A percentile compares a stretch with the other conserved stretches of the same genome.
These are phyloP conservation scores for Plantago coronopus DNA, from an alignment of 305 asterid species.

Conservation along the genomic window DNA sequence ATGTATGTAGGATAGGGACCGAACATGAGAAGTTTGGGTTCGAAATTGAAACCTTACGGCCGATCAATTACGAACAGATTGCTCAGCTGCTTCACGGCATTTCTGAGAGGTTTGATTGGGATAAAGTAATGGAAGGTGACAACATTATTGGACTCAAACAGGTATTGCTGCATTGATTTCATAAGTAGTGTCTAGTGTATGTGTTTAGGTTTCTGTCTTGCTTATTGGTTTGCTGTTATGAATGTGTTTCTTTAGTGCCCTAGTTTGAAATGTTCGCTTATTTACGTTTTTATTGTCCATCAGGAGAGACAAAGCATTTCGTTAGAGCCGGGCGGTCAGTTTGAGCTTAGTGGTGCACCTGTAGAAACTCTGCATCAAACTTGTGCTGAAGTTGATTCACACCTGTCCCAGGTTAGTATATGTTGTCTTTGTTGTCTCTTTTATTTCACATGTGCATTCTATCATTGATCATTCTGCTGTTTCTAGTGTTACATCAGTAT, in stretches of 20 bases:
- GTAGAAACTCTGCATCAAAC: conserved; percentile 95
- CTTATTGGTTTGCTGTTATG: conserved; percentile 4
- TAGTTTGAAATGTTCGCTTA: too few species aligned
- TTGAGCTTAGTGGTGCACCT: conserved; percentile 99
- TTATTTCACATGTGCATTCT: neutral
- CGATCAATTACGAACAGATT: conserved; percentile 86
- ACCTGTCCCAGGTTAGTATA: conserved; percentile 83
- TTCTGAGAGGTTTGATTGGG: conserved; percentile 97
- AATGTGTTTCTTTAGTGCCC: neutral
- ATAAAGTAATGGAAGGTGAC: conserved; percentile 86
- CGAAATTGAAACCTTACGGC: conserved; percentile 58
- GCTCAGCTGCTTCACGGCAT: conserved; percentile 78
- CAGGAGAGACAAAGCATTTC: conserved; percentile 95
- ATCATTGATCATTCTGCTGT: neutral
- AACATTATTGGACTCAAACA: conserved; percentile 86
- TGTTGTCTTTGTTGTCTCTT: conserved; percentile 13
- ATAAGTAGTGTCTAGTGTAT: neutral
- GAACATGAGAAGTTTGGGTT: conserved; percentile 97
- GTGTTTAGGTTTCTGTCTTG: neutral
- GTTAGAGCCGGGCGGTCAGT: conserved; percentile 95
- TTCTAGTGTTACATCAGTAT: conserved; percentile 3
- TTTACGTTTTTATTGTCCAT: conserved; percentile 8
- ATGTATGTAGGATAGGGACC: conserved; percentile 73
- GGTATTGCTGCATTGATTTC: conserved; percentile 33
- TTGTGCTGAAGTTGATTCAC: conserved; percentile 97